These are phyloP conservation scores for Pyronema omphalodes DNA, from an alignment of 495 filamentous ascomycete species.

Conservation along the genomic window DNA sequence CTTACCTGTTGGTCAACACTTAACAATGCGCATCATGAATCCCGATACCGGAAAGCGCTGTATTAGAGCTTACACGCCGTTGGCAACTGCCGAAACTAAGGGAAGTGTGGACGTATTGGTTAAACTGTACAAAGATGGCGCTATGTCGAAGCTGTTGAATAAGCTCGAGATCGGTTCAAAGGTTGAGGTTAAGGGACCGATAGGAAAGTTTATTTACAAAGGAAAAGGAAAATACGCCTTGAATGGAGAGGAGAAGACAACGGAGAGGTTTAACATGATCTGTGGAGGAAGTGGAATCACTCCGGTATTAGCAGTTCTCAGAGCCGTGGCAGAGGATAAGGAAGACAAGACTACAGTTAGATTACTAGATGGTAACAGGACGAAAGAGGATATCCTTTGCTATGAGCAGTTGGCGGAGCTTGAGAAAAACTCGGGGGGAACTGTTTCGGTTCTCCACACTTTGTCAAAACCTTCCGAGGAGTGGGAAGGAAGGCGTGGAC, in stretches of 20 bases:
- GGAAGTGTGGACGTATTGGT: constrained; percentile 59
- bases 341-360: constrained; percentile 32
- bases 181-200: constrained; percentile 80
- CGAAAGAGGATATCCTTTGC: constrained; percentile 70
- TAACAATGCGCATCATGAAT: constrained; percentile 69
- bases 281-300: constrained; percentile 82
- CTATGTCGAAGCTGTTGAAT: constrained; percentile 73
- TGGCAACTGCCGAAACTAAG: constrained; percentile 41
- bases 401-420: constrained; percentile 54
- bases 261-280: constrained; percentile 70
- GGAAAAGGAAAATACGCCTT: constrained; percentile 47
- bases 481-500: constrained; percentile 55
- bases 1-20: constrained; percentile 73
- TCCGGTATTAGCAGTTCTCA: constrained; percentile 74
- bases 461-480: constrained; percentile 42
- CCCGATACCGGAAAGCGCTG: constrained; percentile 48
- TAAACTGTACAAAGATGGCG: constrained; percentile 76
- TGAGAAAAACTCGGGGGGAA: constrained; percentile 31
- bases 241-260: constrained; percentile 36
- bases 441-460: constrained; percentile 52
- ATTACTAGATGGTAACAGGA: constrained; percentile 63
- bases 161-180: constrained; percentile 37
- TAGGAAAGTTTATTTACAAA: constrained; percentile 71
- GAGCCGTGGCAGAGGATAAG: constrained; percentile 44
- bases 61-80: constrained; percentile 78